Base-by-base conservation (phyloP, 164 flowering plant species). In the Chimonanthus salicifolius region DNA sequence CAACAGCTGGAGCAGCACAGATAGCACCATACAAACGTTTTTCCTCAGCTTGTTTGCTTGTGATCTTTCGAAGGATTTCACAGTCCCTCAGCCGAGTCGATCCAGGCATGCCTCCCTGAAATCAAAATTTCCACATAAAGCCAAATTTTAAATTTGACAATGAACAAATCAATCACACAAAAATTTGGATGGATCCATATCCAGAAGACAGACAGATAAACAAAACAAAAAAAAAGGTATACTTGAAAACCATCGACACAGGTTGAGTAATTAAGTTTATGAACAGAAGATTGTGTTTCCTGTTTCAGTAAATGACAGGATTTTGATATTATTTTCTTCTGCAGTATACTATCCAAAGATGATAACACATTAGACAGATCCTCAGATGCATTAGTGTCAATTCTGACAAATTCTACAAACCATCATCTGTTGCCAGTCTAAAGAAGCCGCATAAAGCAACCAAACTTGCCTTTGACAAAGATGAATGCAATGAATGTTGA, bases 61-160 rank as follows among this genome's bases (percentile, higher is more conserved):
- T 88, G 47, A 95, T 92, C 66, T 80, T 74, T 49, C 79, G 77
- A 7, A 95, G 91, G 68, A 83, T 75, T 75, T 89, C 83, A 78
- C 90, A 83, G 74, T 95, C 99, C 81, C 98, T 80, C 64, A 95
- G 83, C 20, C 94, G 81, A 20, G 85, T 91, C 15, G 99, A 84
- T 10, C 99, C 99, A 54, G 98, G 99, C 99, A 95, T 95, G 80
- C 99, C 98, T 64, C 98, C 99, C 98, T 92, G 70, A 11, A 58
- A 45, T 65, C 47, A 65, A 13, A 65, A 45, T 65, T 63, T 65
- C 47, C 68, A 65, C 4, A 65, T 43, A 9, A 54, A 54, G 60
- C 15, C 0, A 10, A 10, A 54, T 13, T 54, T 54, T 5, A 13
- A 54, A 54, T 54, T 54, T 10, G 15, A 54, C 15, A 16, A 10